These are phyloP conservation scores for Mycena belliarum DNA, from an alignment of 768 basidiomycete genomes.

Conservation along the genomic window DNA sequence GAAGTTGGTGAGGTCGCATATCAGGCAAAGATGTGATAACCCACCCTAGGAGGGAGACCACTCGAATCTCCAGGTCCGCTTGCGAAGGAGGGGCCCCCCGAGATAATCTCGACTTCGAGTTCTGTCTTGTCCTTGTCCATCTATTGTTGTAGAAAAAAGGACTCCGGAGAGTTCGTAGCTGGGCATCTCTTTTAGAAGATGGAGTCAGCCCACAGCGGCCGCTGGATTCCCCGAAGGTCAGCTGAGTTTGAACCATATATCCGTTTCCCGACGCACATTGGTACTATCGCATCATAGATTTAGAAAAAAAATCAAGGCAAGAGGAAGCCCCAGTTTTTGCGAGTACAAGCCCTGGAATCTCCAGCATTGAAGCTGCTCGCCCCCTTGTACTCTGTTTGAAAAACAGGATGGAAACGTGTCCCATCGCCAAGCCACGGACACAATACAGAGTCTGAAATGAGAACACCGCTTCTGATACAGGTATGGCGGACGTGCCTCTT, in stretches of 20 bases:
- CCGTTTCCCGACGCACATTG: too few relatives aligned
- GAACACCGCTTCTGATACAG: too few relatives aligned
- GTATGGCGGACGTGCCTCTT: too few relatives aligned
- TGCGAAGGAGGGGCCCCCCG: background rate
- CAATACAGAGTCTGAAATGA: too few relatives aligned
- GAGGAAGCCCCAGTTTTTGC: too few relatives aligned
- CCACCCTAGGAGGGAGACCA: background rate
- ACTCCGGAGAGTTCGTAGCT: background rate
- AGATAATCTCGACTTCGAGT: background rate
- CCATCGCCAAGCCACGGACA: too few relatives aligned
- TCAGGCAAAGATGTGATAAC: background rate
- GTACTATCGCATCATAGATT: too few relatives aligned
- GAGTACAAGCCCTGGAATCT: too few relatives aligned
- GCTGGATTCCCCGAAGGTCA: conserved; percentile 1
- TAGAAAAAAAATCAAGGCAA: too few relatives aligned
- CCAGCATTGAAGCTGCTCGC: too few relatives aligned
- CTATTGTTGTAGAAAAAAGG: background rate
- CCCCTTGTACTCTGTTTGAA: too few relatives aligned
- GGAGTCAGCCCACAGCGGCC: background rate
- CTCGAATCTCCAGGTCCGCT: background rate
- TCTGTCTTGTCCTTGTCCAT: background rate
- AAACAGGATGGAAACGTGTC: too few relatives aligned
- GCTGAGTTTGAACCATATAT: background rate
- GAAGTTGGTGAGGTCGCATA: background rate
- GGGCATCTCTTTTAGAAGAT: background rate